Evolutionary conservation across 2,329 filamentous ascomycete species (phyloP).

Genomic region (Aureobasidium pullulans): DNA sequence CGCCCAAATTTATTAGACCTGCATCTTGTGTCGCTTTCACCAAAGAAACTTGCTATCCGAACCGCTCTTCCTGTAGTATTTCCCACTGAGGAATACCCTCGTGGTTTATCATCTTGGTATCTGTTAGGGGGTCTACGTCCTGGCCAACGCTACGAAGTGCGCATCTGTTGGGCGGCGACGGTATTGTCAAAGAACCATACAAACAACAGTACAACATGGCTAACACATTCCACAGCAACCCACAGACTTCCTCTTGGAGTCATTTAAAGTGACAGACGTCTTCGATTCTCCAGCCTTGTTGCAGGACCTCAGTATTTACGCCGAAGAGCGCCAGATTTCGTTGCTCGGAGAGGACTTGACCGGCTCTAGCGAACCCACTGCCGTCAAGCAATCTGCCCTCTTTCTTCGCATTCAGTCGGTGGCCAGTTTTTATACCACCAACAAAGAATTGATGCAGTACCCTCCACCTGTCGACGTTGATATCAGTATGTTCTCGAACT

Average conservation of each 20-base stretch:
- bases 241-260: slow-evolving; percentile 65
- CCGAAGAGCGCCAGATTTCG: slow-evolving; percentile 19
- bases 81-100: slow-evolving; percentile 45
- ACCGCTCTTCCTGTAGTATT: slow-evolving; percentile 63
- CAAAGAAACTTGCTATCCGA: slow-evolving; percentile 48
- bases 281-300: slow-evolving; percentile 36
- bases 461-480: slow-evolving; percentile 72
- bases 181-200: slow-evolving; percentile 48
- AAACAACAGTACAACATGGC: background rate
- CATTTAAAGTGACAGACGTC: slow-evolving; percentile 54
- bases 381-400: slow-evolving; percentile 32
- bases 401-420: slow-evolving; percentile 68
- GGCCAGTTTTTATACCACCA: slow-evolving; percentile 77
- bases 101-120: slow-evolving; percentile 68
- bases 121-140: slow-evolving; percentile 63
- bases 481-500: slow-evolving; percentile 38
- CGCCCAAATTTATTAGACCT: slow-evolving; percentile 54
- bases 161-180: slow-evolving; percentile 88
- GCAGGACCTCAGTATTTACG: slow-evolving; percentile 23
- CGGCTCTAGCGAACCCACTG: background rate
- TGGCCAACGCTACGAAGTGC: slow-evolving; percentile 77
- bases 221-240: slow-evolving; percentile 59
- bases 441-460: slow-evolving; percentile 64
- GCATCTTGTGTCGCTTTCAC: slow-evolving; percentile 58
- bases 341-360: background rate